Evolutionary conservation across 208 protist genomes (phyloP).

Genomic region (Leishmania tarentolae): DNA sequence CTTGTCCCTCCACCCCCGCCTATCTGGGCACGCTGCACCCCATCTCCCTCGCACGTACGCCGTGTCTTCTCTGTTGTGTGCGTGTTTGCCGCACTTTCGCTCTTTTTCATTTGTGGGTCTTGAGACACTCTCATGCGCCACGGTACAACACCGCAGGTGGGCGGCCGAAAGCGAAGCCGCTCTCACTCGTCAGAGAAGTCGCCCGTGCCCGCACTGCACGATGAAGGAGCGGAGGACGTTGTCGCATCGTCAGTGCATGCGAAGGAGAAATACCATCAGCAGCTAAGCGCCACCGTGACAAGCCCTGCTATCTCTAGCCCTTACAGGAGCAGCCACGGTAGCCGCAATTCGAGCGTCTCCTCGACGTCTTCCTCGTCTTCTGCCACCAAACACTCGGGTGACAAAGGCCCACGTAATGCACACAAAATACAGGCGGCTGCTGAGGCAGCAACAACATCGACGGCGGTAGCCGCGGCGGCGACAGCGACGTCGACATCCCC

Average conservation of each 20-base stretch:
- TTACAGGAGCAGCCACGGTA: slow-evolving; percentile 7
- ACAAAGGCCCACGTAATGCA: background rate
- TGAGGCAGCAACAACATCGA: background rate
- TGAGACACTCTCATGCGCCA: slow-evolving; percentile 14
- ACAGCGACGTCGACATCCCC: slow-evolving; percentile 8
- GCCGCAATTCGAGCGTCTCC: slow-evolving; percentile 5
- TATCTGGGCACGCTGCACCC: background rate
- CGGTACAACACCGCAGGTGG: slow-evolving; percentile 3
- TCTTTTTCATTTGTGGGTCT: background rate
- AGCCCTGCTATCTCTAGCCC: slow-evolving; percentile 1
- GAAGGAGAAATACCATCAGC: background rate
- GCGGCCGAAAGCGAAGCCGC: slow-evolving; percentile 32
- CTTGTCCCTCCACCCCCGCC: background rate
- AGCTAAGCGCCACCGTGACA: background rate
- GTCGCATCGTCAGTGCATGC: background rate
- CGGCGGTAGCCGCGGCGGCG: background rate
- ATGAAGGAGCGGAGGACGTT: background rate
- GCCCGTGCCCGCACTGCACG: background rate
- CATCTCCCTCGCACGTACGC: background rate
- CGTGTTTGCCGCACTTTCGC: background rate
- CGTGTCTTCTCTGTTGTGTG: background rate
- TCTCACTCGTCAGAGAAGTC: slow-evolving; percentile 22
- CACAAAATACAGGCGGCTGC: slow-evolving; percentile 9
- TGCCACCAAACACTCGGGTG: slow-evolving; percentile 7
- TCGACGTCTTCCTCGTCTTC: slow-evolving; percentile 9